Conservation (phyloP, 331 rosid species). For the Malus hybrid region DNA sequence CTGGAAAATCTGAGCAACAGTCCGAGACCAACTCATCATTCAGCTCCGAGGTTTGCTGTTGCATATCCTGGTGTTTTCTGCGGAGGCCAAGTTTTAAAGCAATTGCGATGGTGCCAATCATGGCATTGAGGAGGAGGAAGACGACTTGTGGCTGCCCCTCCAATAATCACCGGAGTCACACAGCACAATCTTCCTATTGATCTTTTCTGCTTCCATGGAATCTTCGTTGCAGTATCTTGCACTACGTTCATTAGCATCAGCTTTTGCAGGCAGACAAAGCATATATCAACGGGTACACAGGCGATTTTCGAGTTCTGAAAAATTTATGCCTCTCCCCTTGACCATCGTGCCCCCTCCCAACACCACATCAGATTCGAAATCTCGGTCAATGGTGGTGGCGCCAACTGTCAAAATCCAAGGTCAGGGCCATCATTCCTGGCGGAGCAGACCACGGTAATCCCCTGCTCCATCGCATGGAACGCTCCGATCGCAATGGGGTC, state of each 20-base stretch:
- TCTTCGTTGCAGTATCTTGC: slow-evolving; percentile 47
- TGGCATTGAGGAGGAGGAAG: too few relatives aligned
- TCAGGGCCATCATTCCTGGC: slow-evolving; percentile 69
- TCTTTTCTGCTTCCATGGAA: slow-evolving; percentile 31
- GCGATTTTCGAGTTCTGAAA: slow-evolving; percentile 50
- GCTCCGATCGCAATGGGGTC: slow-evolving; percentile 79
- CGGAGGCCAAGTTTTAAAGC: too few relatives aligned
- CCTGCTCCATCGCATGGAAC: slow-evolving; percentile 73
- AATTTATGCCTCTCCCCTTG: slow-evolving; percentile 70
- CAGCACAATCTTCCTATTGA: slow-evolving; percentile 64
- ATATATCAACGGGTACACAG: slow-evolving; percentile 36
- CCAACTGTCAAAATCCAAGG: slow-evolving; percentile 84
- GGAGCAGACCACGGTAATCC: slow-evolving; percentile 63
- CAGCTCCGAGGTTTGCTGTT: too few relatives aligned
- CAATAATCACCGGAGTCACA: slow-evolving; percentile 31
- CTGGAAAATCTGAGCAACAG: too few relatives aligned
- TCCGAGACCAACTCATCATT: too few relatives aligned
- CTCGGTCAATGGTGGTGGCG: slow-evolving; percentile 76
- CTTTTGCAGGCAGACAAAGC: slow-evolving; percentile 36
- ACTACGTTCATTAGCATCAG: not conserved
- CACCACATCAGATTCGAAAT: slow-evolving; percentile 41
- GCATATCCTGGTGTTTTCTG: too few relatives aligned
- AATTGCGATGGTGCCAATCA: too few relatives aligned
- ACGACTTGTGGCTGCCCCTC: not conserved
- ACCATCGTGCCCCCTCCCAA: slow-evolving; percentile 40